Evolutionary conservation across 805 yeast species (phyloP), one percentile per base, ranked within the genome.

Genomic region (Metschnikowia amazonensis): DNA sequence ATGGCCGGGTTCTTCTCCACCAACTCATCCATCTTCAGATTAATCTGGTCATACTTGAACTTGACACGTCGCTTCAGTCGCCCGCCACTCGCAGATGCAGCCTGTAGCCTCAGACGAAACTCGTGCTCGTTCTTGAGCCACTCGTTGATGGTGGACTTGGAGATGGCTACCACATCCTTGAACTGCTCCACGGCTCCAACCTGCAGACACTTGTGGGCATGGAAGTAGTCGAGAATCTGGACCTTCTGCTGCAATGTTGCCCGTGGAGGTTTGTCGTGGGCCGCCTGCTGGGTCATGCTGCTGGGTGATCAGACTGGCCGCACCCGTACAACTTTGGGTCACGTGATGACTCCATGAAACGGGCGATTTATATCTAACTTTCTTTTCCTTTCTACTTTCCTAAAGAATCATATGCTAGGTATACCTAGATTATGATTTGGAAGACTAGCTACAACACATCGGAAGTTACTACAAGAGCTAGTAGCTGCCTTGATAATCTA

Each of bases 181-280:
- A 74, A 80, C 38, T 69, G 61, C 36, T 79, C 79, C 17, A 80
- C 85, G 0, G 81, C 75, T 50, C 75, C 81, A 64, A 75, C 76
- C 60, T 80, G 84, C 11, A 84, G 79, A 39, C 76, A 61, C 35
- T 70, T 70, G 3, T 74, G 63, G 29, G 60, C 58, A 55, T 76
- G 82, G 50, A 64, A 75, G 57, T 67, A 72, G 58, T 80, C 81
- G 24, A 80, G 60, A 21, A 79, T 76, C 64, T 70, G 74, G 34
- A 80, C 69, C 57, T 80, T 80, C 59, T 80, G 80, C 62, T 78
- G 84, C 43, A 80, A 64, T 20, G 79, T 79, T 5, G 84, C 81
- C 49, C 84, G 62, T 3, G 81, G 80, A 28, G 55, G 63, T 49
- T 43, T 36, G 35, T 6, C 29, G 10, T 10, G 16, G 24, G 14